Evolutionary conservation across 768 basidiomycete genomes (phyloP).

Genomic region (Mycena chlorophos): DNA sequence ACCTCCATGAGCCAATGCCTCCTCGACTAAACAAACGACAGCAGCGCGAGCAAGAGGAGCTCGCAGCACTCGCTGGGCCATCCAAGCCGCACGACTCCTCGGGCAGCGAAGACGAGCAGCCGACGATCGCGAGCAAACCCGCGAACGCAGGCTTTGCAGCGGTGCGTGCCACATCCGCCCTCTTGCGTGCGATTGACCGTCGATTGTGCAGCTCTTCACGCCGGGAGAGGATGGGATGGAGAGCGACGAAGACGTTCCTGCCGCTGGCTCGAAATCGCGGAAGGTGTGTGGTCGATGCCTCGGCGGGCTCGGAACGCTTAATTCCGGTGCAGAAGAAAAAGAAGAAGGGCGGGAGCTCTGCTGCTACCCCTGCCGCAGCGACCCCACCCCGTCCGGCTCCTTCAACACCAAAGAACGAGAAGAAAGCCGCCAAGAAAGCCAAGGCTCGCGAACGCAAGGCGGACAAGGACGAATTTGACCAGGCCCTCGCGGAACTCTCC

Average conservation of each 20-base stretch:
- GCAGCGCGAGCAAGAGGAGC: constrained; percentile 82
- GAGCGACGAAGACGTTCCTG: constrained; percentile 31
- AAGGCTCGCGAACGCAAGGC: constrained; percentile 67
- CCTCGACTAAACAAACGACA: constrained; percentile 82
- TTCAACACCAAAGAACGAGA: constrained; percentile 39
- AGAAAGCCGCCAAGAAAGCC: constrained; percentile 63
- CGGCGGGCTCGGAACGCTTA: neutral
- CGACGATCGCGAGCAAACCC: constrained; percentile 18
- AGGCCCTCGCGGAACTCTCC: constrained; percentile 81
- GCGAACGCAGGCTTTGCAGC: constrained; percentile 43
- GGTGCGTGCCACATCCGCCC: constrained; percentile 31
- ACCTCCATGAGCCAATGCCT: constrained; percentile 47
- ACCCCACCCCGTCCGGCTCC: constrained; percentile 15
- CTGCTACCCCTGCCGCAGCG: constrained; percentile 7
- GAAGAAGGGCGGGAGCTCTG: constrained; percentile 35
- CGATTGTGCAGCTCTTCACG: constrained; percentile 41
- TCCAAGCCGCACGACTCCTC: constrained; percentile 31
- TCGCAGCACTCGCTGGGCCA: constrained; percentile 52
- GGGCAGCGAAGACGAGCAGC: constrained; percentile 43
- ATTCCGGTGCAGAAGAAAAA: constrained; percentile 39
- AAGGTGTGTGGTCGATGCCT: constrained; percentile 33
- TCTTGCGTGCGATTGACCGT: constrained; percentile 16
- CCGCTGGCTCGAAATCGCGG: constrained; percentile 33
- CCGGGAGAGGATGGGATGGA: constrained; percentile 32
- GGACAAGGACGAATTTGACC: constrained; percentile 77